These are phyloP conservation scores for Hemisphaericaspora nanyangensis DNA, from an alignment of 805 yeast genomes.

Conservation along the genomic window DNA sequence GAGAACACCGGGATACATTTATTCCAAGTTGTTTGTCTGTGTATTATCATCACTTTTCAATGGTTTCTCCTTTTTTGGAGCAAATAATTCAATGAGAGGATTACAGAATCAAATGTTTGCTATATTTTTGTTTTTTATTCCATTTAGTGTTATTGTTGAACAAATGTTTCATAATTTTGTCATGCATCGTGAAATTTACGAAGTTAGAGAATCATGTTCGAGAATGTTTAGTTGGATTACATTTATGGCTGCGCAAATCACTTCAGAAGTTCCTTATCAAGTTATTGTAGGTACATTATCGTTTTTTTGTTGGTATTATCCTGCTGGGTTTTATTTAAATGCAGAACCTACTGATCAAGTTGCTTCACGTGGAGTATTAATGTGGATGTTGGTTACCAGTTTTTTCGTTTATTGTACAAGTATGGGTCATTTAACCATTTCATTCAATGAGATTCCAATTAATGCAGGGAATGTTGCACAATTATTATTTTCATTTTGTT, in stretches of 20 bases:
- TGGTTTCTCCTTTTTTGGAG: constrained; percentile 69
- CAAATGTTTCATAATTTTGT: constrained; percentile 37
- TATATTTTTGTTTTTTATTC: constrained; percentile 36
- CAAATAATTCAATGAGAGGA: constrained; percentile 48
- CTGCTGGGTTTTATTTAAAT: constrained; percentile 44
- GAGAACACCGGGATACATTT: constrained; percentile 61
- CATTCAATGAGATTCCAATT: constrained; percentile 26
- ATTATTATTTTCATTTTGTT: constrained; percentile 26
- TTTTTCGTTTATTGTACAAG: constrained; percentile 22
- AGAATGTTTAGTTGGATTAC: constrained; percentile 42
- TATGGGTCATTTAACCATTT: constrained; percentile 24
- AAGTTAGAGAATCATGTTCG: constrained; percentile 37
- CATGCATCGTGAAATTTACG: constrained; percentile 36
- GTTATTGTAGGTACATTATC: constrained; percentile 36
- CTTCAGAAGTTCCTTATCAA: constrained; percentile 47
- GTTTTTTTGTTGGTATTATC: constrained; percentile 56
- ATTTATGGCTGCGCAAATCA: constrained; percentile 33
- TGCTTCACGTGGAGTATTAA: constrained; percentile 30
- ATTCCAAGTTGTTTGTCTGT: constrained; percentile 56
- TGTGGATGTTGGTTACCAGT: constrained; percentile 27
- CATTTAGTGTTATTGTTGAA: constrained; percentile 30
- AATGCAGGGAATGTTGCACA: constrained; percentile 29
- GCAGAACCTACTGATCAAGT: constrained; percentile 47
- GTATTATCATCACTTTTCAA: constrained; percentile 56
- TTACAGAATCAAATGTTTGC: constrained; percentile 59